A percentile compares a stretch with the other conserved stretches of the same genome.
phyloP scores from a whole-genome alignment of 352 stramenopile species.

The Phytophthora hybrid region DNA sequence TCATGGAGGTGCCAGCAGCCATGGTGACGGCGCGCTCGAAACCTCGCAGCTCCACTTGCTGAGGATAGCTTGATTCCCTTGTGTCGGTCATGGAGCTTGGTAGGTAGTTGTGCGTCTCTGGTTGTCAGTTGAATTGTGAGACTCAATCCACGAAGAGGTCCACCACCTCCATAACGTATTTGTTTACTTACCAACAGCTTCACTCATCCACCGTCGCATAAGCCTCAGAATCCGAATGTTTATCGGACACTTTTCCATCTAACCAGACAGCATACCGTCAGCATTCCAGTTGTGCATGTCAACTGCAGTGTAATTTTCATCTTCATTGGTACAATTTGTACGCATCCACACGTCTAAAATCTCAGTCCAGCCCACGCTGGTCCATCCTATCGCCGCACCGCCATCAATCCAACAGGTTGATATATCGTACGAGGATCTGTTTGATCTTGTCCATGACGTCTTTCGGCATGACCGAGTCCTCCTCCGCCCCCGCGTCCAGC shows the following conservation, averaged over 20 bases:
- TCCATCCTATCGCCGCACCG: background rate
- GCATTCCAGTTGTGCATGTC: background rate
- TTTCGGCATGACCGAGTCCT: conserved; percentile 51
- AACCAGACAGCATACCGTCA: background rate
- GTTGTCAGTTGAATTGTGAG: background rate
- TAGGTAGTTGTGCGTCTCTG: background rate
- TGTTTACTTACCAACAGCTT: background rate
- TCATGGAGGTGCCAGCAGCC: conserved; percentile 32
- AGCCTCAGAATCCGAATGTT: background rate
- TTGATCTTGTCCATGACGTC: conserved; percentile 48
- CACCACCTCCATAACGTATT: too few relatives aligned
- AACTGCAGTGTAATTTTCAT: background rate
- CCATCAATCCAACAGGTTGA: conserved; percentile 71
- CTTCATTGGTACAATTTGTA: background rate
- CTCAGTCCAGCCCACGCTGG: background rate
- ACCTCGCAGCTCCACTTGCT: conserved; percentile 36
- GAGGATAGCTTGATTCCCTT: background rate
- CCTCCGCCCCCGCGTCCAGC: conserved; percentile 42
- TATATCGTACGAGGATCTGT: conserved; percentile 60
- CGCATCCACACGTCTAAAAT: background rate
- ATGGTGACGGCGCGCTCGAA: conserved; percentile 45
- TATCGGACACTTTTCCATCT: too few relatives aligned
- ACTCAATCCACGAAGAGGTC: background rate
- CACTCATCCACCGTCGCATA: background rate
- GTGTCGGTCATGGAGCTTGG: background rate